Evolutionary conservation across 2,329 filamentous ascomycete species (phyloP).

Genomic region (Cladosporium sp.): DNA sequence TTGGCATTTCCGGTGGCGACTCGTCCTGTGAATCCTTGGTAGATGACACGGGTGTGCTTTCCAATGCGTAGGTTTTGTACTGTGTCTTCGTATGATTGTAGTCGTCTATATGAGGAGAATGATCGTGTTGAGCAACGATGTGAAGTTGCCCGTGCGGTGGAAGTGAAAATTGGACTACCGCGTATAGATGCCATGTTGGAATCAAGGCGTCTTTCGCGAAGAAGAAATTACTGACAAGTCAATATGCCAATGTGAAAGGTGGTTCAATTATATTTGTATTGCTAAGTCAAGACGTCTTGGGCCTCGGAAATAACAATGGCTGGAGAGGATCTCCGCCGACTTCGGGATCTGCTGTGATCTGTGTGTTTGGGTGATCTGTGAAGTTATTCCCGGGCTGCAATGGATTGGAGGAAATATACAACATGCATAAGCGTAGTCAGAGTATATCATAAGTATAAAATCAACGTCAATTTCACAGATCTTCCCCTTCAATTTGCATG

Average conservation of each 20-base stretch:
- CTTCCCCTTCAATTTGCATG: no score
- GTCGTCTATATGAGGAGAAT: conserved; percentile 27
- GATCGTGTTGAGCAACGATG: neutral
- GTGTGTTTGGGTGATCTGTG: no score
- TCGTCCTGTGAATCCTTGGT: conserved; percentile 67
- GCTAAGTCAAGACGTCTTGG: neutral
- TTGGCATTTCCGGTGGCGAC: conserved; percentile 71
- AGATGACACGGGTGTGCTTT: conserved; percentile 62
- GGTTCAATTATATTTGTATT: neutral
- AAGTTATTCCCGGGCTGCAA: no score
- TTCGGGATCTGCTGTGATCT: conserved; percentile 5
- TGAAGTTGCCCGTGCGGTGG: neutral
- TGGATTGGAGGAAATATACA: no score
- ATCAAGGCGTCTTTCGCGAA: neutral
- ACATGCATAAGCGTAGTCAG: no score
- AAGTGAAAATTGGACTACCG: conserved; percentile 17
- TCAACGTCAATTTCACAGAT: no score
- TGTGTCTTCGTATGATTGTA: conserved; percentile 55
- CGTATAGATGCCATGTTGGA: conserved; percentile 20
- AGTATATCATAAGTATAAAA: no score
- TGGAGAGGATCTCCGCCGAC: conserved; percentile 8
- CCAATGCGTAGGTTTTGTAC: conserved; percentile 64
- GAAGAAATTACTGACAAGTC: neutral
- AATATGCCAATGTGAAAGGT: neutral
- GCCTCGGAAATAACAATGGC: conserved; percentile 10